Evolutionary conservation across 352 stramenopile genomes (phyloP).

Genomic region (Pythium rishiriense): DNA sequence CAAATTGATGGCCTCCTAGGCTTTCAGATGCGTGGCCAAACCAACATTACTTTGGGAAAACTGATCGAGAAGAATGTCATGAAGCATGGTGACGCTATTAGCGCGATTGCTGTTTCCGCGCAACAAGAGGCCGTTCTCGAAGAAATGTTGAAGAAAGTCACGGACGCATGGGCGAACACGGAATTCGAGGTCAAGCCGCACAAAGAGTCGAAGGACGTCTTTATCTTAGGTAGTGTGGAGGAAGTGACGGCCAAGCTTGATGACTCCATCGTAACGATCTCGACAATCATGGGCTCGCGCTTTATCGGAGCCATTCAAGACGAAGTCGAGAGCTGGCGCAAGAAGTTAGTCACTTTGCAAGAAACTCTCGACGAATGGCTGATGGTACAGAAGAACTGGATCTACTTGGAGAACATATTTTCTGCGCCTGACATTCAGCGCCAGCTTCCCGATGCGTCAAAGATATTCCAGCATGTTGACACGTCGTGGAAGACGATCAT

Average conservation of each 20-base stretch:
- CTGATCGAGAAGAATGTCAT: conserved; percentile 90
- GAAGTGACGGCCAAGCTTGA: conserved; percentile 91
- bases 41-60: conserved; percentile 77
- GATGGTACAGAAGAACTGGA: conserved; percentile 88
- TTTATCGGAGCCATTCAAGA: conserved; percentile 91
- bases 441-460: conserved; percentile 88
- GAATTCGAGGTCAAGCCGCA: conserved; percentile 93
- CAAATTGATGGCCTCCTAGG: conserved; percentile 80
- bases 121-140: conserved; percentile 92
- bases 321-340: conserved; percentile 88
- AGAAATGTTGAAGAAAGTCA: conserved; percentile 94
- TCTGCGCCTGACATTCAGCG: conserved; percentile 90
- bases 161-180: conserved; percentile 80
- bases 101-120: conserved; percentile 76
- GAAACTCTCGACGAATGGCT: conserved; percentile 90
- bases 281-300: conserved; percentile 90
- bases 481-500: conserved; percentile 92
- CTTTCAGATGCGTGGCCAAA: conserved; percentile 87
- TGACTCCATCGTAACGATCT: conserved; percentile 93
- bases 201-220: conserved; percentile 94
- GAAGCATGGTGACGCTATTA: conserved; percentile 87
- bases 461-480: conserved; percentile 91
- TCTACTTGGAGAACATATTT: conserved; percentile 89
- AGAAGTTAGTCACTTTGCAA: conserved; percentile 80
- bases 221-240: conserved; percentile 91